Percentiles rank a stretch among this genome's conserved stretches.
Conservation (phyloP, 352 stramenopile species). For the Phytophthora melonis region DNA sequence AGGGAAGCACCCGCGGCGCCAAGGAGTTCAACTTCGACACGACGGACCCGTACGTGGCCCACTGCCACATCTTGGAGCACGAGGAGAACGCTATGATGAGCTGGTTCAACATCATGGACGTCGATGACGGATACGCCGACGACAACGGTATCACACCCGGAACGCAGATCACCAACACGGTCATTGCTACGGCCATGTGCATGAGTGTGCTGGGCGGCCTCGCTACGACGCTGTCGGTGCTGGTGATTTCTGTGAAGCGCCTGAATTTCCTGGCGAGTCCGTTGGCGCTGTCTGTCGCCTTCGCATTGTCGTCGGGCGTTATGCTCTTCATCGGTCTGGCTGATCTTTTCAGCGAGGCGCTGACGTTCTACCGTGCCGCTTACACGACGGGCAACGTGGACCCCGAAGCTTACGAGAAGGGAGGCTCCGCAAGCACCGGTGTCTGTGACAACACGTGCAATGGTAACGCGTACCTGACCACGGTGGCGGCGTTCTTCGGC, state of each 20-base stretch:
- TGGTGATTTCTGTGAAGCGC: conserved; percentile 56
- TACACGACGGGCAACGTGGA: conserved; percentile 61
- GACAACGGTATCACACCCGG: conserved; percentile 49
- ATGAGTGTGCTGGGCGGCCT: conserved; percentile 78
- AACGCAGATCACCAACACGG: conserved; percentile 51
- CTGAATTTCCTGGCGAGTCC: conserved; percentile 73
- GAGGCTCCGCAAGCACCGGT: conserved; percentile 43
- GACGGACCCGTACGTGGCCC: conserved; percentile 73
- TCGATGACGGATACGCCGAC: conserved; percentile 47
- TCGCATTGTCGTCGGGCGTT: conserved; percentile 75
- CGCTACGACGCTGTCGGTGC: conserved; percentile 65
- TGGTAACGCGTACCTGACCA: conserved; percentile 58
- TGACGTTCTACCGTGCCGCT: conserved; percentile 61
- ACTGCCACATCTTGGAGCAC: conserved; percentile 85
- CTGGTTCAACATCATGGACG: conserved; percentile 72
- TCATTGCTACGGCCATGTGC: conserved; percentile 66
- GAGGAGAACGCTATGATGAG: conserved; percentile 86
- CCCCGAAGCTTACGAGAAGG: conserved; percentile 73
- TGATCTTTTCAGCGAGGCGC: conserved; percentile 61
- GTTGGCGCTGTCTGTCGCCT: conserved; percentile 71
- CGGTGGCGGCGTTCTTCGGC: conserved; percentile 61
- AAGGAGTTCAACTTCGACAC: conserved; percentile 79
- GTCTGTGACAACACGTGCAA: conserved; percentile 70
- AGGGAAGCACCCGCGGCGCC: conserved; percentile 56
- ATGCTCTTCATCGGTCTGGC: conserved; percentile 81